Percentiles rank a stretch among this genome's conserved stretches.
Evolutionary conservation across 495 filamentous ascomycete species (phyloP).

Genomic region (Copromyces sp.): DNA sequence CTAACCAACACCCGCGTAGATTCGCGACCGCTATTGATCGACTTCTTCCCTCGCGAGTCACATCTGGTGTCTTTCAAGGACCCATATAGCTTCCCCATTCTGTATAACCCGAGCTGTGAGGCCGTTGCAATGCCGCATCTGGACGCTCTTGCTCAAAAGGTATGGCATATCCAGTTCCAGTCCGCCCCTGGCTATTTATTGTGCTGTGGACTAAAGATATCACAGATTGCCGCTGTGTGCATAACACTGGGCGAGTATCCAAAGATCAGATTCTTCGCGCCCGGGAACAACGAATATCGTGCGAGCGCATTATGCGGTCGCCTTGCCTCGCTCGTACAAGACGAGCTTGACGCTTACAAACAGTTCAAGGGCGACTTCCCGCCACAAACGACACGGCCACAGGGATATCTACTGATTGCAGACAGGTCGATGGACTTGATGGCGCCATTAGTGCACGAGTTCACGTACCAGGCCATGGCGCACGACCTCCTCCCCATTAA

Average conservation of each 20-base stretch:
- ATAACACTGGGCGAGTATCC: conserved; percentile 80
- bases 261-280: conserved; percentile 79
- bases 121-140: conserved; percentile 71
- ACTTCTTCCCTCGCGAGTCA: conserved; percentile 86
- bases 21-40: conserved; percentile 66
- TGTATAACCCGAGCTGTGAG: conserved; percentile 88
- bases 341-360: conserved; percentile 77
- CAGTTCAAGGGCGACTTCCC: conserved; percentile 77
- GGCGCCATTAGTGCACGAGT: conserved; percentile 84
- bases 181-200: background rate
- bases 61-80: conserved; percentile 84
- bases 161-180: conserved; percentile 25
- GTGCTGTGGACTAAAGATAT: conserved; percentile 17
- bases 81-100: conserved; percentile 84
- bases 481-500: conserved; percentile 82
- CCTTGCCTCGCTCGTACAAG: conserved; percentile 84
- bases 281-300: conserved; percentile 66
- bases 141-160: conserved; percentile 76
- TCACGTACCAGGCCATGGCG: conserved; percentile 97
- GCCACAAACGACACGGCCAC: conserved; percentile 65
- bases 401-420: conserved; percentile 73
- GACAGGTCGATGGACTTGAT: conserved; percentile 88
- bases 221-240: conserved; percentile 72
- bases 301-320: conserved; percentile 77
- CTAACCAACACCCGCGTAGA: conserved; percentile 9